These are phyloP conservation scores for Heritiera littoralis DNA, from an alignment of 345 rosid genomes.

Conservation along the genomic window DNA sequence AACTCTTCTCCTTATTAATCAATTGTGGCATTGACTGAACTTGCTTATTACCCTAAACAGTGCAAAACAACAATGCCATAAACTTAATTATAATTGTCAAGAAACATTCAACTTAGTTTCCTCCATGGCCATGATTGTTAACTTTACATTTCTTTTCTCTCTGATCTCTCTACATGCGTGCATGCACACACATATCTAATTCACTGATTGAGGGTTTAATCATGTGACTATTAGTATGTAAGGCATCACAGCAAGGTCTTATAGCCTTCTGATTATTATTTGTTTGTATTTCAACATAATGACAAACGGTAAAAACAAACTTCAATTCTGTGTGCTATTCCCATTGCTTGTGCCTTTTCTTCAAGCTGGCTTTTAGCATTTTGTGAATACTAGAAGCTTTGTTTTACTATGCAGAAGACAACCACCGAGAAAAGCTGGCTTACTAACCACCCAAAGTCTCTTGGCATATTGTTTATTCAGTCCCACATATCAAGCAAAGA, in stretches of 20 bases:
- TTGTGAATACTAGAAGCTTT: constrained; percentile 3
- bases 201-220: background rate
- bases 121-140: background rate
- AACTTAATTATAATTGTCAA: background rate
- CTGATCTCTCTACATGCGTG: background rate
- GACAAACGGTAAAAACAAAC: constrained; percentile 16
- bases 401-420: constrained; percentile 12
- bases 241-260: background rate
- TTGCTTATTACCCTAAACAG: background rate
- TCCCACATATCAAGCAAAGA: constrained; percentile 18
- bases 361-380: background rate
- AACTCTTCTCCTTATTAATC: background rate
- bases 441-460: constrained; percentile 17
- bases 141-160: background rate
- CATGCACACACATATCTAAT: background rate
- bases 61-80: background rate
- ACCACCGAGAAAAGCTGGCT: constrained; percentile 13
- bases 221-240: background rate
- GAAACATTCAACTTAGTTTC: background rate
- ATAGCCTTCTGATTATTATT: background rate
- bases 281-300: background rate
- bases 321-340: background rate
- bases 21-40: background rate
- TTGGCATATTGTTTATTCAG: constrained; percentile 24
- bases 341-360: background rate